Evolutionary conservation across 768 basidiomycete genomes (phyloP).

Genomic region (Cantharellus cinnabarinus): DNA sequence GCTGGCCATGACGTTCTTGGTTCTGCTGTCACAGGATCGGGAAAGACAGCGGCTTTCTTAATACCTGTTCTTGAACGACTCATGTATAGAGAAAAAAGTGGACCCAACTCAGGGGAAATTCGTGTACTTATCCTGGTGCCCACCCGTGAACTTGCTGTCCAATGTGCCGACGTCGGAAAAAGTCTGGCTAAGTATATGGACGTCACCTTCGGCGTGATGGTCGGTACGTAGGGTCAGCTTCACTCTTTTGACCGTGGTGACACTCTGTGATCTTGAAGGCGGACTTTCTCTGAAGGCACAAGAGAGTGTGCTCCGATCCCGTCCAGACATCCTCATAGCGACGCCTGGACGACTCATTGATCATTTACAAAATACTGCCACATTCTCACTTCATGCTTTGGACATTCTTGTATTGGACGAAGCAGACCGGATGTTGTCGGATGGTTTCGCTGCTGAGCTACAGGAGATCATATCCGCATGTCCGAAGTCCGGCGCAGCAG

Average conservation of each 20-base stretch:
- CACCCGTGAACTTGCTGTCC: conserved; percentile 87
- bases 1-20: conserved; percentile 93
- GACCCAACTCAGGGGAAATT: conserved; percentile 44
- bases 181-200: conserved; percentile 77
- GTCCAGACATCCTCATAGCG: conserved; percentile 88
- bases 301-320: conserved; percentile 60
- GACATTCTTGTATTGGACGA: conserved; percentile 93
- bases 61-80: conserved; percentile 88
- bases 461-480: conserved; percentile 84
- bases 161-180: conserved; percentile 81
- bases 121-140: conserved; percentile 85
- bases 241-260: neutral
- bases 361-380: conserved; percentile 86
- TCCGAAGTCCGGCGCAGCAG: conserved; percentile 28
- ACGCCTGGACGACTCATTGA: conserved; percentile 97
- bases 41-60: conserved; percentile 95
- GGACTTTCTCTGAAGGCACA: conserved; percentile 87
- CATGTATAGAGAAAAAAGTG: conserved; percentile 76
- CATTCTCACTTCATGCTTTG: conserved; percentile 78
- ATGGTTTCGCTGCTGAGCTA: conserved; percentile 90
- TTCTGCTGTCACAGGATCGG: conserved; percentile 88
- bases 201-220: conserved; percentile 75
- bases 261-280: conserved; percentile 25
- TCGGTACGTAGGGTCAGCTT: conserved; percentile 31
- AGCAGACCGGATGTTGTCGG: conserved; percentile 90